Base-by-base conservation (phyloP, 164 flowering plant genomes). In the Buxus sempervirens region DNA sequence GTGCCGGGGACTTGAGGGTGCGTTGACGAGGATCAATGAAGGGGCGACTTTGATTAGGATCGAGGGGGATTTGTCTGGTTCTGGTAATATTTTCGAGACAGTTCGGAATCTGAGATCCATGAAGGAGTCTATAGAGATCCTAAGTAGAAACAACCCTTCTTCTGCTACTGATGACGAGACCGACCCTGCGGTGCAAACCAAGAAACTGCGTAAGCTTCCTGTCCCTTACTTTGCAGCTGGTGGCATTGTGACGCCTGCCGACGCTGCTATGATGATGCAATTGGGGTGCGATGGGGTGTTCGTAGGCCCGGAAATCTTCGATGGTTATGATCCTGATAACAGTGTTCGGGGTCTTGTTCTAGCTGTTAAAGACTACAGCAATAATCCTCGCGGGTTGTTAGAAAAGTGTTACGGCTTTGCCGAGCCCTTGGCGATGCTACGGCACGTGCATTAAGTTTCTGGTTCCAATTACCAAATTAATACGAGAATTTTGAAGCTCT, bases 201-300 rank as follows among this genome's bases (percentile, higher is more conserved):
- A 85, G 83, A 85, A 88, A 54, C 66, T 88, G 84, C 86, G 91
- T 0, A 75, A 93, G 75, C 77, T 86, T 1, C 96, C 96, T 32
- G 91, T 88, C 54, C 84, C 81, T 58, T 84, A 79, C 48, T 90
- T 90, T 62, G 96, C 93, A 0, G 82, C 91, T 1, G 93, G 91
- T 2, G 96, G 96, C 0, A 77, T 86, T 19, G 84, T 60, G 20
- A 84, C 90, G 1, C 96, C 96, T 49, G 96, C 96, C 0, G 96
- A 88, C 70, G 96, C 86, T 0, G 93, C 91, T n/a, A 51, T 90
- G 69, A 85, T 88, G 91, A 86, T 90, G 90, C 96, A 86, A 54
- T 67, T 90, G 73, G 93, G 93, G 0, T 88, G 93, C 60, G 90
- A 90, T 62, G 96, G 96, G 2, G 87, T 88, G 63, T 83, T 85